Evolutionary conservation across 202 grass and related monocot species (phyloP), one percentile per base, ranked within the genome.

Genomic region (Panicum hallii): DNA sequence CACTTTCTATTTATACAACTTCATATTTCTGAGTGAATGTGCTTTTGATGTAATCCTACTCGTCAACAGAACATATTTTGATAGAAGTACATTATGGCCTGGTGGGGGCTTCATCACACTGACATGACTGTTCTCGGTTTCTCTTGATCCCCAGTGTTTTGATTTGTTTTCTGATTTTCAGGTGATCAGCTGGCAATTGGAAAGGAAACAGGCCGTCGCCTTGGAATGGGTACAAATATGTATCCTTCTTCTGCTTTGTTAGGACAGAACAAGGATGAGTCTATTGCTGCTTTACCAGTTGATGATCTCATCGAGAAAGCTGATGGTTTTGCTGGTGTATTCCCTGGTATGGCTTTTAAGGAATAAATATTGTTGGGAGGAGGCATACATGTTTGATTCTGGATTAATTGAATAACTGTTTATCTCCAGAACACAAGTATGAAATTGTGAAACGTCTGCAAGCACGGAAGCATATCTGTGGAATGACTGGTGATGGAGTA

Each of bases 291-390:
- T 63, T 90, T 94, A 71, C 91, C 91, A 79, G 90, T 97, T 69
- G 94, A 97, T 82, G 94, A 97, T 79, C 86, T 97, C 67, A 97
- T 97, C 82, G 94, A 97, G 88, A 97, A 97, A 82, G 94, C 94
- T 72, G 94, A 97, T 85, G 94, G 94, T 26, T 97, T 94, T 89
- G 94, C 94, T 74, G 94, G 94, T 38, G 94, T 97, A 49, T 97
- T 97, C 84, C 94, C 91, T 78, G 94, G 94, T 97, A 90, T 67
- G 47, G 9, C 64, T 16, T 60, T 55, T 72, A 44, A 60, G 13
- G 26, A 62, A 79, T 60, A 75, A 23, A 62, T 20, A 38, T 34
- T 45, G 14, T 65, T 78, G 11, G 41, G 49, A n/a, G 49, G 26
- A 34, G 26, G 58, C 70, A 68, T 57, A 49, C 56, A 9, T 42